Evolutionary conservation across 2,329 filamentous ascomycete species (phyloP), one percentile per base, ranked within the genome.

Genomic region (Pseudocercospora eumusae): DNA sequence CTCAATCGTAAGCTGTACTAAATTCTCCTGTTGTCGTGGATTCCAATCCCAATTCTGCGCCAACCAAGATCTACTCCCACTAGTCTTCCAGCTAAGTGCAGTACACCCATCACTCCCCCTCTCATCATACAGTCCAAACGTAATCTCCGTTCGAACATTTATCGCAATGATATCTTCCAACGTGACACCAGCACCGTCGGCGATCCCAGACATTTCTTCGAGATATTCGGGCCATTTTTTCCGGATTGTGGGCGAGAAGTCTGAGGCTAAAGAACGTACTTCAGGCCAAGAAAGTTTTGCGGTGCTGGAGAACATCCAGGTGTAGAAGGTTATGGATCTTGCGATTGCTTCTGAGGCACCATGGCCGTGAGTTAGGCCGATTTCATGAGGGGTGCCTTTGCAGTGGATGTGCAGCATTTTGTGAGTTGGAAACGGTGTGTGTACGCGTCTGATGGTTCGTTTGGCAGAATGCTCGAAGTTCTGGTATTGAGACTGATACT

Each of bases 21-120:
- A 74, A 65, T 85, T 84, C 13, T 74, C 67, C 20, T 77, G 78
- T 60, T 87, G 83, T 15, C 70, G 75, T 0, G 70, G 70, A 69
- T 80, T 79, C 85, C 86, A 88, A 66, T 87, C 84, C 84, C 84
- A 87, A 61, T 86, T 87, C 73, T 86, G 84, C 0, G 77, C 79
- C 4, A 86, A 70, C 61, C 79, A 81, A 20, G 75, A 75, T 1
- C 18, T 28, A 3, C 4, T 15, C 10, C 11, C 44, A 18, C 42
- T 11, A 9, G 61, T 65, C 9, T 75, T 71, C 77, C 80, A 84
- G 2, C 77, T 76, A 13, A 86, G 64, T 11, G 80, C 79, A 0
- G 84, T 86, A 65, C 84, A 86, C 1, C 84, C 84, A 64, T 87
- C 84, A 23, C 44, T 28, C 5, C 21, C 21, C 13, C 28, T 54